A percentile compares a stretch with the other conserved stretches of the same genome.
Evolutionary conservation across 164 flowering plant genomes (phyloP).

Genomic region (Magnolia sinica): DNA sequence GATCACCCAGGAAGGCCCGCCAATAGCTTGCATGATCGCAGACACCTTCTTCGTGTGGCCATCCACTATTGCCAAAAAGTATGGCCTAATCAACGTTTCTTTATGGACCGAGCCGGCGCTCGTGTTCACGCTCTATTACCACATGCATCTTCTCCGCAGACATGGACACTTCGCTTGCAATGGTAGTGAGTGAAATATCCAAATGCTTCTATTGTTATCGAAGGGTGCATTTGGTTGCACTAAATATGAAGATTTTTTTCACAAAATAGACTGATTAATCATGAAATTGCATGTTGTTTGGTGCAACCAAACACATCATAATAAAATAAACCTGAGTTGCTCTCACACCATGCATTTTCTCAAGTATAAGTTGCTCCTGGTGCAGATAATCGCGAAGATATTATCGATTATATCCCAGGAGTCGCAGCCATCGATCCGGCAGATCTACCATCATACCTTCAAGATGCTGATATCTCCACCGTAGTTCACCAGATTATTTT

Average conservation of each 20-base stretch:
- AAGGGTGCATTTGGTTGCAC: not conserved
- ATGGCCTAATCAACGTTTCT: slow-evolving; percentile 47
- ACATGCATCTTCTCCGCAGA: slow-evolving; percentile 48
- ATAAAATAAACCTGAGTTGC: not conserved
- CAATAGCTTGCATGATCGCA: slow-evolving; percentile 53
- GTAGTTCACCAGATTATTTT: slow-evolving; percentile 55
- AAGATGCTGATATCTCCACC: slow-evolving; percentile 39
- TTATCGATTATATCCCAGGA: slow-evolving; percentile 77
- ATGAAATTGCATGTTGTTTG: not conserved
- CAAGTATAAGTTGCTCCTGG: not conserved
- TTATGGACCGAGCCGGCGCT: slow-evolving; percentile 91
- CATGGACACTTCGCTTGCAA: slow-evolving; percentile 63
- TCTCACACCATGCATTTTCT: not conserved
- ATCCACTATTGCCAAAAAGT: slow-evolving; percentile 54
- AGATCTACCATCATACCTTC: slow-evolving; percentile 71
- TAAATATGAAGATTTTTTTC: not conserved
- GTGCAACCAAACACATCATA: not conserved
- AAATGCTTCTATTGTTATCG: no score
- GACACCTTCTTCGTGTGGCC: slow-evolving; percentile 88
- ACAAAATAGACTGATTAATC: not conserved
- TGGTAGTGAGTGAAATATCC: slow-evolving; percentile 29
- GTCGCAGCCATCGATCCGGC: slow-evolving; percentile 49
- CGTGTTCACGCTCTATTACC: slow-evolving; percentile 63
- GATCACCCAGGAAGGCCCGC: slow-evolving; percentile 22
- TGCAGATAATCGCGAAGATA: slow-evolving; percentile 50